Evolutionary conservation across 2,329 filamentous ascomycete species (phyloP).

Genomic region (Ambrosiella xylebori): DNA sequence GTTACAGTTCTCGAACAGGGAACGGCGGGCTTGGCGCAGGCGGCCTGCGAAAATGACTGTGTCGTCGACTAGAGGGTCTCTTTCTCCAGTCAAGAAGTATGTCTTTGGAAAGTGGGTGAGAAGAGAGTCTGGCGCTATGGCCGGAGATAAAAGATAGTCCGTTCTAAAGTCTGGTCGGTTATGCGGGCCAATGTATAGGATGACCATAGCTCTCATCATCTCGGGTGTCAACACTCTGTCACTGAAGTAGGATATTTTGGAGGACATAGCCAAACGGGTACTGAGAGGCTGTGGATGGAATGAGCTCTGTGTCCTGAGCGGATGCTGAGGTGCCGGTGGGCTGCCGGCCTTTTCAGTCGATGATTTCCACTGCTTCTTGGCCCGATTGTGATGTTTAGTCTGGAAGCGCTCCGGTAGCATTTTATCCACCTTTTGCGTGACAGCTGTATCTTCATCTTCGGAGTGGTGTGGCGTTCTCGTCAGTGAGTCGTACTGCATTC

Average conservation of each 20-base stretch:
- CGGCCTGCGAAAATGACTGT: conserved; percentile 90
- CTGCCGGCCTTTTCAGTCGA: background rate
- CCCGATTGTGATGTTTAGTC: background rate
- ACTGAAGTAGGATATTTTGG: conserved; percentile 97
- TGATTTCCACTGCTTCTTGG: conserved; percentile 12
- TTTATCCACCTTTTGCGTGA: background rate
- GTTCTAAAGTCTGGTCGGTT: conserved; percentile 83
- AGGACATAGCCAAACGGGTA: conserved; percentile 82
- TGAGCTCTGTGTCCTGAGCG: conserved; percentile 17
- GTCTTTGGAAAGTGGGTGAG: conserved; percentile 82
- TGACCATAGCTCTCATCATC: conserved; percentile 99
- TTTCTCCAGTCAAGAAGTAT: conserved; percentile 85
- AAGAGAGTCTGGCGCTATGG: conserved; percentile 71
- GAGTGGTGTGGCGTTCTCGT: conserved; percentile 71
- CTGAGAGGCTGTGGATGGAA: conserved; percentile 43
- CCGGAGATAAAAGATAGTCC: conserved; percentile 78
- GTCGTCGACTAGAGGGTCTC: conserved; percentile 89
- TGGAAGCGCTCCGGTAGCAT: conserved; percentile 3
- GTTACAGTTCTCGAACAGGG: conserved; percentile 10
- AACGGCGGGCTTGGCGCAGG: conserved; percentile 39
- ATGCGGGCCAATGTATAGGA: conserved; percentile 87
- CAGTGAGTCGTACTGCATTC: conserved; percentile 69
- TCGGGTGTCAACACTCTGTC: conserved; percentile 88
- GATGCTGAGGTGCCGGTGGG: background rate
- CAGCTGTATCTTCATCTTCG: conserved; percentile 45